Base-by-base conservation (phyloP, 2,329 filamentous ascomycete species). In the Sordariomycetes sp. region DNA sequence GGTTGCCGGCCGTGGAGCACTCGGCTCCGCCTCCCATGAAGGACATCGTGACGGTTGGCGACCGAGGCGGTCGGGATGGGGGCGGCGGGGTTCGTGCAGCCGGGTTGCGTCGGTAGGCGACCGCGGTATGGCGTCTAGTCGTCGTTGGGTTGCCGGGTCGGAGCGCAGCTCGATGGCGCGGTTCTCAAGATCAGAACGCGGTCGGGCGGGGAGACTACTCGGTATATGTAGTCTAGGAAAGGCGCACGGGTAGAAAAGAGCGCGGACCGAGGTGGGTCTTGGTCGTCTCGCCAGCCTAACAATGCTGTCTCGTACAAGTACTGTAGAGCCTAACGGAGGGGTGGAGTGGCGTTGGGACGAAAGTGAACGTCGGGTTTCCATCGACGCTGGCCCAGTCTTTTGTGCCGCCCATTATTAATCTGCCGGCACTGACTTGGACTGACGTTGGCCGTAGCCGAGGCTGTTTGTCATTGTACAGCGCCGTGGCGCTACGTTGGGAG, bases 1-100 rank as follows among this genome's bases (percentile, higher is more conserved):
- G 94, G 72, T 99, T 99, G 67, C 87, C 90, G 62, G 89, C 90
- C 61, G 94, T 95, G 58, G 92, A 97, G 79, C 94, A 99, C 76
- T 97, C 94, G 65, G 92, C 88, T 65, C 92, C 91, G 71, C 89
- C 89, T 73, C 90, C 89, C 66, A 97, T 81, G 72, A 99, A 97
- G 57, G 92, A 96, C 92, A 99, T 97, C 63, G 61, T 76, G 48
- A 45, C 34, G 54, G 57, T 36, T 52, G 51, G 35, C 17, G 34
- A 35, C 17, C 17, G 53, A 13, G 12, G 15, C n/a, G 25, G 52
- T 25, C 50, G 22, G 15, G 20, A 20, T 20, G 45, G 28, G 48
- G 22, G 28, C 15, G n/a, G 25, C 6, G 28, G 6, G n/a, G 45
- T 24, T 50, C 22, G 22, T 22, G 22, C 20, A 45, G 39, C 13